phyloP scores from a whole-genome alignment of 768 basidiomycete genomes.

The Leccinum barrowsii region DNA sequence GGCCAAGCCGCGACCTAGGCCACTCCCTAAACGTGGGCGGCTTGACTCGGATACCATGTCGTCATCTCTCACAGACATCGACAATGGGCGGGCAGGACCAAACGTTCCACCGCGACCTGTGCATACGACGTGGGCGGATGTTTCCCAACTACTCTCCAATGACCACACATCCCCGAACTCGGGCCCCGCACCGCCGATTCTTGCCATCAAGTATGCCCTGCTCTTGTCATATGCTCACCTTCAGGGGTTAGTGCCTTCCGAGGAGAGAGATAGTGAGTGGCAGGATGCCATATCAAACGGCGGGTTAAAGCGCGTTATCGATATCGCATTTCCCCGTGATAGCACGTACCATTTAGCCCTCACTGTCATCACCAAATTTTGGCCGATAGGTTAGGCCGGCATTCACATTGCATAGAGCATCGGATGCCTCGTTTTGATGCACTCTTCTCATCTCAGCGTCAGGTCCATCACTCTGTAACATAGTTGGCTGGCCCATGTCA shows the following conservation, averaged over 20 bases:
- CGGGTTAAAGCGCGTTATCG: constrained; percentile 24
- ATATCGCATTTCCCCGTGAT: constrained; percentile 23
- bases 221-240: constrained; percentile 38
- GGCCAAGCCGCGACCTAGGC: constrained; percentile 30
- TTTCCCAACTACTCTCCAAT: constrained; percentile 25
- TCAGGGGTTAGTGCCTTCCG: constrained; percentile 23
- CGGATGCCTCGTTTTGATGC: neutral
- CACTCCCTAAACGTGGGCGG: constrained; percentile 28
- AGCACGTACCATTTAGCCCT: constrained; percentile 29
- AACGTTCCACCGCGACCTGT: constrained; percentile 24
- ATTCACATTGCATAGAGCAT: neutral
- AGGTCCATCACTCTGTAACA: neutral
- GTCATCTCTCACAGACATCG: constrained; percentile 7
- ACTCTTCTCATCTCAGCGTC: neutral
- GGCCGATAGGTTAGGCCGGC: constrained; percentile 5
- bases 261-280: constrained; percentile 36
- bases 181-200: constrained; percentile 7
- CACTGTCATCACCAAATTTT: constrained; percentile 14
- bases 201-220: constrained; percentile 37
- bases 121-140: constrained; percentile 24
- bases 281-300: constrained; percentile 23
- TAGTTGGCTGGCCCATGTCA: neutral
- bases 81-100: constrained; percentile 18
- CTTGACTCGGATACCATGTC: constrained; percentile 6
- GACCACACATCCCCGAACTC: constrained; percentile 6